Evolutionary conservation across 371 early-diverging fungal genomes (phyloP).

Genomic region (Scutellospora calospora): DNA sequence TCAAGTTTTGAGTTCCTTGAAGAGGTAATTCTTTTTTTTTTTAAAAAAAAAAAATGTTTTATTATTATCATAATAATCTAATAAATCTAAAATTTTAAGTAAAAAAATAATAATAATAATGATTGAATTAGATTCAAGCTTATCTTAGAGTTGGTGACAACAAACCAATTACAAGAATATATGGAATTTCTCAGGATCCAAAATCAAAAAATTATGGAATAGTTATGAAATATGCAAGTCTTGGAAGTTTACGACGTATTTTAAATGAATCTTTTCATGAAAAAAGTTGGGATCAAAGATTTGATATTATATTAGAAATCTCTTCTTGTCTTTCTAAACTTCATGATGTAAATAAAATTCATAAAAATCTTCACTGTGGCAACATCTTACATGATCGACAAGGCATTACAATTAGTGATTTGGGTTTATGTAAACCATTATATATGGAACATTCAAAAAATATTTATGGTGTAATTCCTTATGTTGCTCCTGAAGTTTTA

Average conservation of each 20-base stretch:
- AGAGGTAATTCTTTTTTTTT: too few relatives aligned
- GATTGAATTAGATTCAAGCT: too few relatives aligned
- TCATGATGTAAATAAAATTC: not conserved
- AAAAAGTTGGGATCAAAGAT: not conserved
- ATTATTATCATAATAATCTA: too few relatives aligned
- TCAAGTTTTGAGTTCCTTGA: too few relatives aligned
- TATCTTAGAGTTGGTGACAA: too few relatives aligned
- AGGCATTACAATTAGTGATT: not conserved
- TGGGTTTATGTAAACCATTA: not conserved
- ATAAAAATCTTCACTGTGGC: constrained; percentile 26
- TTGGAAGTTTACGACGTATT: constrained; percentile 6
- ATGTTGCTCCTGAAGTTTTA: not conserved
- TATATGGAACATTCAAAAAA: not conserved
- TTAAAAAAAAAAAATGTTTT: too few relatives aligned
- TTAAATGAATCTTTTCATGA: not conserved
- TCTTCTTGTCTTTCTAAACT: not conserved
- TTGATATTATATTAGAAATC: not conserved
- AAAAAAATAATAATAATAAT: too few relatives aligned
- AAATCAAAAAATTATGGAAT: not conserved
- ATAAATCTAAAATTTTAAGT: too few relatives aligned
- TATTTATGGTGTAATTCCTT: constrained; percentile 14
- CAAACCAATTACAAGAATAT: not conserved
- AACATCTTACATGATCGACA: not conserved
- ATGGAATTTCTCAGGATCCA: constrained; percentile 16
- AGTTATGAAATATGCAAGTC: constrained; percentile 7